Conservation (phyloP, 2,329 filamentous ascomycete species). For the Colletotrichum sp. region DNA sequence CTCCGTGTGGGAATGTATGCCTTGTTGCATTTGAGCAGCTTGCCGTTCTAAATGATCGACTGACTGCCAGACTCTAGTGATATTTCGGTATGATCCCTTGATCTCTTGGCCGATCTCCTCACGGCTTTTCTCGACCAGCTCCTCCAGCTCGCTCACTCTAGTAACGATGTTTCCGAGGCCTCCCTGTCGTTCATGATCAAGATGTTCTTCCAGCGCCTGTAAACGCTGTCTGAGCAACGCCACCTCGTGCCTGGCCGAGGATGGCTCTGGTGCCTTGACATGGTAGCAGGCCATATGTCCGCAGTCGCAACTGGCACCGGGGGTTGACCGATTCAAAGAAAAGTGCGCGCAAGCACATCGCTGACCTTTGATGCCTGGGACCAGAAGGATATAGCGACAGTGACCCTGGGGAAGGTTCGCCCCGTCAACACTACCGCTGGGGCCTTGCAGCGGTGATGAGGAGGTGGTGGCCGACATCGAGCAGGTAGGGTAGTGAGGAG, state of each 20-base stretch:
- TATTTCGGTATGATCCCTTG: slow-evolving; percentile 59
- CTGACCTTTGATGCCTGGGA: slow-evolving; percentile 61
- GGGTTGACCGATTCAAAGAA: slow-evolving; percentile 56
- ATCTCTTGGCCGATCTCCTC: slow-evolving; percentile 58
- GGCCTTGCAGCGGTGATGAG: slow-evolving; percentile 29
- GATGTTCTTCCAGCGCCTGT: slow-evolving; percentile 47
- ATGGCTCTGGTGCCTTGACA: slow-evolving; percentile 49
- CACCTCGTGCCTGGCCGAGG: slow-evolving; percentile 50
- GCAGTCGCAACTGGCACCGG: slow-evolving; percentile 62
- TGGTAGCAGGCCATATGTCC: slow-evolving; percentile 67
- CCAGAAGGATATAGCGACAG: slow-evolving; percentile 63
- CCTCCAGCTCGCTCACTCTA: slow-evolving; percentile 58
- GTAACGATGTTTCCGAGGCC: slow-evolving; percentile 43
- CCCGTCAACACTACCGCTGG: slow-evolving; percentile 40
- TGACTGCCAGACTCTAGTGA: slow-evolving; percentile 59
- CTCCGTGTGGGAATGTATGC: slow-evolving; percentile 43
- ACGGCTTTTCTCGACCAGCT: slow-evolving; percentile 56
- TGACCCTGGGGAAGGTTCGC: slow-evolving; percentile 59
- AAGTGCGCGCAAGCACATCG: slow-evolving; percentile 66
- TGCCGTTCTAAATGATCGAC: slow-evolving; percentile 50
- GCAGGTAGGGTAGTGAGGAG: background rate
- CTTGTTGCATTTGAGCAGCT: slow-evolving; percentile 38
- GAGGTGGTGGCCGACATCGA: slow-evolving; percentile 31
- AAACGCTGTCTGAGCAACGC: slow-evolving; percentile 54
- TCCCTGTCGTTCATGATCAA: slow-evolving; percentile 40